phyloP scores from a whole-genome alignment of 139 green algal genomes.

The Ulvella scutata region DNA sequence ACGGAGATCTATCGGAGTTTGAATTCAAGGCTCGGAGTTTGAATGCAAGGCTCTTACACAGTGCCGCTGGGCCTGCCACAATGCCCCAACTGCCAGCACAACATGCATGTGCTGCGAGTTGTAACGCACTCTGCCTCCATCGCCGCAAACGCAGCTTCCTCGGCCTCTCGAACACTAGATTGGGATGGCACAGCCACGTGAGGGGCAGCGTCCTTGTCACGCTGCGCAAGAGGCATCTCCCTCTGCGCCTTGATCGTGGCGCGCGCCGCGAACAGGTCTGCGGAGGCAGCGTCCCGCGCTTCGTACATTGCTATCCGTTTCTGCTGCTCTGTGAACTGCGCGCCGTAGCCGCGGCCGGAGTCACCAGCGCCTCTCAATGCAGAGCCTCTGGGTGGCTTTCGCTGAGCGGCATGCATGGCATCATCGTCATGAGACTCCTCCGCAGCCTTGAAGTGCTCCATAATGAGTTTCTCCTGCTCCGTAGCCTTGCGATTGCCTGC shows the following conservation, averaged over 20 bases:
- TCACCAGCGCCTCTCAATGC: neutral
- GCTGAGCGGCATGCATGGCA: neutral
- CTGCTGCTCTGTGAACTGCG: neutral
- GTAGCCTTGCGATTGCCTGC: neutral
- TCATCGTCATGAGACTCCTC: neutral
- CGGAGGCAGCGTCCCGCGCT: constrained; percentile 38
- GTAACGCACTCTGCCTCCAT: too few species aligned
- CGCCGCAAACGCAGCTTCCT: too few species aligned
- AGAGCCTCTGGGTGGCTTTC: neutral
- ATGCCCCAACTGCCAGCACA: too few species aligned
- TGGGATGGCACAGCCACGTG: too few species aligned
- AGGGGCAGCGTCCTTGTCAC: neutral
- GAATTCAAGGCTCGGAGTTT: too few species aligned
- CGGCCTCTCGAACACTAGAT: too few species aligned
- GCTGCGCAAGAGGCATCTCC: constrained; percentile 11
- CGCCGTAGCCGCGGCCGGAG: neutral
- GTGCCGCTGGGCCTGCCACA: too few species aligned
- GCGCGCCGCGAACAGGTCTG: constrained; percentile 37
- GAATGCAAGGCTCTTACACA: too few species aligned
- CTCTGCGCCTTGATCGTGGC: constrained; percentile 24
- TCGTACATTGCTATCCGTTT: constrained; percentile 44
- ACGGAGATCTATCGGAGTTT: too few species aligned
- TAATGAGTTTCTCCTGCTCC: constrained; percentile 7
- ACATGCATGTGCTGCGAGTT: too few species aligned
- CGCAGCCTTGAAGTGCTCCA: constrained; percentile 10